Evolutionary conservation across 1,284 basidiomycete genomes (phyloP).

Genomic region (Apiotrichum veenhuisii): DNA sequence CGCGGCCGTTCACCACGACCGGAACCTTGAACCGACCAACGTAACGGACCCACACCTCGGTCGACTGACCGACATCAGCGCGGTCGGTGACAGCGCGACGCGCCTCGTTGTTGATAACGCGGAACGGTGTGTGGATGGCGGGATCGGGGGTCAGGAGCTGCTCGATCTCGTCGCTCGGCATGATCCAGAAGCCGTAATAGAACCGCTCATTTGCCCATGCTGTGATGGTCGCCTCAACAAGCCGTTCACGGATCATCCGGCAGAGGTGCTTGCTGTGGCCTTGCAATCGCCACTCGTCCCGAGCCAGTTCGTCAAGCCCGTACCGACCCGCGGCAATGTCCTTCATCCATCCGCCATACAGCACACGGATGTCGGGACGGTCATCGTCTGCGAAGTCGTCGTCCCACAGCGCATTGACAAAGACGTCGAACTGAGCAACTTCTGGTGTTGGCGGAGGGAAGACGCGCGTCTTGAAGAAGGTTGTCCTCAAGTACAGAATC

Average conservation of each 20-base stretch:
- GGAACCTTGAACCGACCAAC: not conserved
- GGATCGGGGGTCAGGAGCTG: conserved; percentile 8
- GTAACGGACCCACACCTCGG: not conserved
- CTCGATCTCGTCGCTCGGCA: conserved; percentile 30
- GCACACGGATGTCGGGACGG: not conserved
- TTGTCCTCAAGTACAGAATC: not conserved
- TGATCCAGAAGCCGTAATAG: conserved; percentile 29
- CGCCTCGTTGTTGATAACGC: not conserved
- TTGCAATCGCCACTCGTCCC: not conserved
- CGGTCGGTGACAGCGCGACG: not conserved
- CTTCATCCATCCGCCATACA: conserved; percentile 1
- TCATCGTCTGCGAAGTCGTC: conserved; percentile 4
- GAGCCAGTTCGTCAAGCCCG: conserved; percentile 2
- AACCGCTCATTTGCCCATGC: conserved; percentile 26
- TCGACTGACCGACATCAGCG: no score
- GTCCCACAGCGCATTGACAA: conserved; percentile 1
- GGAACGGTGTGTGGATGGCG: conserved; percentile 3
- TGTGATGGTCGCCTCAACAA: conserved; percentile 19
- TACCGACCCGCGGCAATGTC: conserved; percentile 11
- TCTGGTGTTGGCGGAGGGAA: not conserved
- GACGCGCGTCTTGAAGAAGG: not conserved
- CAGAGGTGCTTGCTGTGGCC: not conserved
- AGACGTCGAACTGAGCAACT: not conserved
- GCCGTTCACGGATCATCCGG: conserved; percentile 10
- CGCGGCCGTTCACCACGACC: not conserved